Evolutionary conservation across 768 basidiomycete genomes (phyloP).

Genomic region (Cubamyces sp.): DNA sequence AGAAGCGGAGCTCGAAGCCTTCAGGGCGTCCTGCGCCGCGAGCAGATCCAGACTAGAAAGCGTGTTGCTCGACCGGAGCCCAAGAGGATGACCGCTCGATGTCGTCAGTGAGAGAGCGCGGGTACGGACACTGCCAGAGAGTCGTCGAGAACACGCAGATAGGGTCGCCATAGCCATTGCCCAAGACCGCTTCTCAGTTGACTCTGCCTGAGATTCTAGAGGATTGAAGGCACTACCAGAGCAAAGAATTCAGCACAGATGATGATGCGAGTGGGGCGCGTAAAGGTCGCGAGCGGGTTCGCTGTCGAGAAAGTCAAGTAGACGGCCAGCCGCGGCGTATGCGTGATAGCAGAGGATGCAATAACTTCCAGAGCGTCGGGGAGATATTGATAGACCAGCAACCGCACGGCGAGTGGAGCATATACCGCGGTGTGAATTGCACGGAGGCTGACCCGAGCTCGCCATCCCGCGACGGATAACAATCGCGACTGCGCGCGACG

Average conservation of each 20-base stretch:
- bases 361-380: conserved; percentile 12
- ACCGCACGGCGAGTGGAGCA: not conserved
- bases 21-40: not conserved
- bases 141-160: conserved; percentile 12
- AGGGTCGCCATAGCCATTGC: not conserved
- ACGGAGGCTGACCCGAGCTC: conserved; percentile 9
- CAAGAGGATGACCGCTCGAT: conserved; percentile 10
- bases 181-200: not conserved
- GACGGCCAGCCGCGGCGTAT: not conserved
- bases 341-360: not conserved
- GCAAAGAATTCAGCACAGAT: not conserved
- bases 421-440: not conserved
- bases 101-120: conserved; percentile 11
- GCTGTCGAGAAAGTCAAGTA: not conserved
- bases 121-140: conserved; percentile 11
- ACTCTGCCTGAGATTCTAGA: not conserved
- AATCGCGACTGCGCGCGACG: conserved; percentile 6
- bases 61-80: conserved; percentile 10
- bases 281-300: not conserved
- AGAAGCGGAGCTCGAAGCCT: not conserved
- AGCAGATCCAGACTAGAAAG: conserved; percentile 2
- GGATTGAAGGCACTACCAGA: conserved; percentile 4
- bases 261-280: not conserved
- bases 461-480: not conserved
- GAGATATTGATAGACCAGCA: not conserved